Evolutionary conservation across 2,329 filamentous ascomycete genomes (phyloP), one percentile per base, ranked within the genome.

Genomic region (Trichophyton simii): DNA sequence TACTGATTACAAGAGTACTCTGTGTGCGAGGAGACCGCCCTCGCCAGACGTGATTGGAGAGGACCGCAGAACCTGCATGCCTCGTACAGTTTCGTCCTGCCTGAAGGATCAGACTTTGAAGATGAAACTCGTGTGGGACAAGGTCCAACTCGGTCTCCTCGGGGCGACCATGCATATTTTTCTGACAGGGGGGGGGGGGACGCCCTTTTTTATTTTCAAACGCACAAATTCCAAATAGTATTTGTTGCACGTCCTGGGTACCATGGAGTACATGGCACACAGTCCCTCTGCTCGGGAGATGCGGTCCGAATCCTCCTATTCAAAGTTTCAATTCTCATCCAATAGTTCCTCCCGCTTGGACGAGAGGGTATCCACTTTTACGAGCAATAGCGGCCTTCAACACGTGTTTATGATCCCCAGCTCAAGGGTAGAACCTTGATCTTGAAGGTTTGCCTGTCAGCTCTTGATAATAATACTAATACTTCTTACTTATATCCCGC

Each of bases 121-220:
- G 31, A 58, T 58, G 55, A 58, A 58, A 58, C 55, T 58, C 36
- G 55, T 41, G 55, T 58, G 34, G 55, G 55, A 58, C 55, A 58
- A 58, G 41, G 36, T 58, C 55, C 41, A 42, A 58, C 55, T 58
- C 55, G 55, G 55, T n/a, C n/a, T 58, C 36, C 55, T 58, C 55
- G 55, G 55, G 22, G 55, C 55, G 36, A 58, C 52, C 52, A 55
- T 36, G 28, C 25, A 55, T 9, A 18, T 36, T 55, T 36, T 54
- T 54, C 34, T 15, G 52, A 55, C 28, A 55, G n/a, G 52, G 52
- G 50, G 34, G 34, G 34, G 18, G 13, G 34, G 34, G 34, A 38
- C 9, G 34, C 34, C 28, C 28, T 31, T 34, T n/a, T 28, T 31
- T n/a, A 4, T 52, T 28, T 25, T 13, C 4, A 54, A 55, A 55